phyloP scores from a whole-genome alignment of 768 basidiomycete species.

The Amanita thiersii region DNA sequence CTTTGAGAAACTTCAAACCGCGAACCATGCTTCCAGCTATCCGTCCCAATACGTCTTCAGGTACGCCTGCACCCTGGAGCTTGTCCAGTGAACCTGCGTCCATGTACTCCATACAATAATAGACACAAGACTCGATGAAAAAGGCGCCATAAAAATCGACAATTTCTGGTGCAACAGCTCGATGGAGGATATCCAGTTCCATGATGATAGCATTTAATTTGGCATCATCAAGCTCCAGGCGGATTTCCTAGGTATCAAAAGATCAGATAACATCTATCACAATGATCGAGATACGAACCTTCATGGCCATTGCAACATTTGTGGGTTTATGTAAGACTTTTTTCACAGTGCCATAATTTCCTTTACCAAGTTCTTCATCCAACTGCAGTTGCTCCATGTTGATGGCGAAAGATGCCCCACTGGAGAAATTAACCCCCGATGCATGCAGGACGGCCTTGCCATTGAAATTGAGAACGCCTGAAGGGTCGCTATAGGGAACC shows the following conservation, averaged over 20 bases:
- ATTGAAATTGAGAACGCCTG: slow-evolving; percentile 88
- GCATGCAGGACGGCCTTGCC: slow-evolving; percentile 92
- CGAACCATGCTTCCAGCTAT: slow-evolving; percentile 79
- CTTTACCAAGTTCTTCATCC: slow-evolving; percentile 89
- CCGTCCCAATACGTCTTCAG: slow-evolving; percentile 76
- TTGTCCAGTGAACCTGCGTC: slow-evolving; percentile 95
- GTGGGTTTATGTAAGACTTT: slow-evolving; percentile 92
- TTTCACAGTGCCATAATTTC: slow-evolving; percentile 97
- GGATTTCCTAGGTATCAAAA: slow-evolving; percentile 71
- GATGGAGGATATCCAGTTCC: slow-evolving; percentile 97
- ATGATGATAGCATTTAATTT: slow-evolving; percentile 96
- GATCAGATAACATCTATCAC: slow-evolving; percentile 8
- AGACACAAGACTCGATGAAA: slow-evolving; percentile 99
- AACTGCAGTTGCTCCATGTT: slow-evolving; percentile 92
- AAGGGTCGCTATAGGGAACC: slow-evolving; percentile 65
- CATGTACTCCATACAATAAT: slow-evolving; percentile 99
- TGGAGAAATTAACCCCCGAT: slow-evolving; percentile 77
- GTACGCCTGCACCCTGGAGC: slow-evolving; percentile 51
- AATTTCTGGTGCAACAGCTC: slow-evolving; percentile 83
- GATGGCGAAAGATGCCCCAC: slow-evolving; percentile 85
- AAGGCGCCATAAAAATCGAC: slow-evolving; percentile 99
- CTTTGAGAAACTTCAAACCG: slow-evolving; percentile 93
- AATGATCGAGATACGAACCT: slow-evolving; percentile 44
- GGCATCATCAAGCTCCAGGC: slow-evolving; percentile 87
- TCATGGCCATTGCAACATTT: slow-evolving; percentile 97